A percentile compares a stretch with the other conserved stretches of the same genome.
These are phyloP conservation scores for Fusarium nematophilum DNA, from an alignment of 2,329 filamentous ascomycete genomes.

Conservation along the genomic window DNA sequence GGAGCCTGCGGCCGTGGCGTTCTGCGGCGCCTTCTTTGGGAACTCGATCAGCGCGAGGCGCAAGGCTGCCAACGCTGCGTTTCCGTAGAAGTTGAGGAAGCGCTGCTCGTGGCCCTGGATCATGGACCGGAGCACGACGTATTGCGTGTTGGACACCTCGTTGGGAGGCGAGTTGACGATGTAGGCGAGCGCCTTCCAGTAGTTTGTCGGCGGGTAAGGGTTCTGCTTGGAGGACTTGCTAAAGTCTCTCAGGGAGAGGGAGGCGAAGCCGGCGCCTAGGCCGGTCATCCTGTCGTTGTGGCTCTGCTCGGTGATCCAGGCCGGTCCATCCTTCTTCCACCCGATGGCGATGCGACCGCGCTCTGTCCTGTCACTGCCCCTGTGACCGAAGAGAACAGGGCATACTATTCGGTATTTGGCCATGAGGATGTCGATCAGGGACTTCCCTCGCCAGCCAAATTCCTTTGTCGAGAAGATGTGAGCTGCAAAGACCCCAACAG, in stretches of 20 bases:
- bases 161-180: constrained; percentile 79
- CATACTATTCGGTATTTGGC: constrained; percentile 84
- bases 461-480: constrained; percentile 77
- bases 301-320: constrained; percentile 74
- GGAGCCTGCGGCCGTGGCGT: constrained; percentile 62
- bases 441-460: constrained; percentile 73
- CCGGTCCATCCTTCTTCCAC: constrained; percentile 73
- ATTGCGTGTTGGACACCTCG: constrained; percentile 79
- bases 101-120: constrained; percentile 78
- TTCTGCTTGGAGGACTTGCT: constrained; percentile 74
- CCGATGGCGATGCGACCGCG: constrained; percentile 75
- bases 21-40: constrained; percentile 64
- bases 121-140: constrained; percentile 76
- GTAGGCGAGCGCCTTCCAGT: constrained; percentile 82
- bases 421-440: constrained; percentile 85
- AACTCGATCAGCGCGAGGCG: constrained; percentile 79
- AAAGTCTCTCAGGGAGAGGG: constrained; percentile 86
- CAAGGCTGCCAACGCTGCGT: constrained; percentile 77
- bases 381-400: constrained; percentile 86
- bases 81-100: constrained; percentile 85
- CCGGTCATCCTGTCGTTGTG: constrained; percentile 88
- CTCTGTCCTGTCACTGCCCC: constrained; percentile 78
- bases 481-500: constrained; percentile 80
- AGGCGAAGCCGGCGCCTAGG: constrained; percentile 84
- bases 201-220: constrained; percentile 81